Evolutionary conservation across 2,329 filamentous ascomycete genomes (phyloP).

Genomic region (Xylariaceae sp.): DNA sequence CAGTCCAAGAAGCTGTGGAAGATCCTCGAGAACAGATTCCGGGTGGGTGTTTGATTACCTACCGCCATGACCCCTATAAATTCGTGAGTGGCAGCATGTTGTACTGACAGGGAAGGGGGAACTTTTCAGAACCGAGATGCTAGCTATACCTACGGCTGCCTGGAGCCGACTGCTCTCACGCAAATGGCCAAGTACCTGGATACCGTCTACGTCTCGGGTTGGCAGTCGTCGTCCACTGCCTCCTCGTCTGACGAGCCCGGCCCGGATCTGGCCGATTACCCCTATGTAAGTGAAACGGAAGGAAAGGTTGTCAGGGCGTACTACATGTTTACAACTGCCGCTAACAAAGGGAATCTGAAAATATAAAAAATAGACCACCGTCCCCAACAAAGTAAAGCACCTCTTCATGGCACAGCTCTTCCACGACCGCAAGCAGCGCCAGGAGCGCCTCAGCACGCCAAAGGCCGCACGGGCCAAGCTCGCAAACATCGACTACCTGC

Average conservation of each 20-base stretch:
- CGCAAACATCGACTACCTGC: slow-evolving; percentile 84
- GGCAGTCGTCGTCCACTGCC: slow-evolving; percentile 96
- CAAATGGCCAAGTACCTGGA: slow-evolving; percentile 99
- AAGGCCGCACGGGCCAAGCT: slow-evolving; percentile 67
- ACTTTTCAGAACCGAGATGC: slow-evolving; percentile 65
- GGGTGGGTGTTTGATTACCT: slow-evolving; percentile 52
- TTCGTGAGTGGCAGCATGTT: no score
- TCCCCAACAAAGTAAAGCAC: slow-evolving; percentile 96
- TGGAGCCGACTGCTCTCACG: slow-evolving; percentile 97
- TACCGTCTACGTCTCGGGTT: slow-evolving; percentile 97
- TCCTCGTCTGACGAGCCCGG: slow-evolving; percentile 93
- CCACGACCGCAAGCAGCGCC: slow-evolving; percentile 98
- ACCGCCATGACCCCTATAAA: neutral
- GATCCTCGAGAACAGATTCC: slow-evolving; percentile 80
- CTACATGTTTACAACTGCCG: no score
- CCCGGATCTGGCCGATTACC: slow-evolving; percentile 96
- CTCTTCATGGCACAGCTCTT: slow-evolving; percentile 98
- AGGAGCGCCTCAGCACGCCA: slow-evolving; percentile 78
- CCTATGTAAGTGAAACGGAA: slow-evolving; percentile 56
- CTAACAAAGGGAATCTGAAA: no score
- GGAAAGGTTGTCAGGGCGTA: no score
- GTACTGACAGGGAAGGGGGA: slow-evolving; percentile 8
- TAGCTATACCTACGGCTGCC: slow-evolving; percentile 92
- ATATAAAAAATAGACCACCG: slow-evolving; percentile 77
- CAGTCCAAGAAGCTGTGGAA: slow-evolving; percentile 94